Conservation (phyloP, 257 asterid species). For the Anisodus acutangulus region DNA sequence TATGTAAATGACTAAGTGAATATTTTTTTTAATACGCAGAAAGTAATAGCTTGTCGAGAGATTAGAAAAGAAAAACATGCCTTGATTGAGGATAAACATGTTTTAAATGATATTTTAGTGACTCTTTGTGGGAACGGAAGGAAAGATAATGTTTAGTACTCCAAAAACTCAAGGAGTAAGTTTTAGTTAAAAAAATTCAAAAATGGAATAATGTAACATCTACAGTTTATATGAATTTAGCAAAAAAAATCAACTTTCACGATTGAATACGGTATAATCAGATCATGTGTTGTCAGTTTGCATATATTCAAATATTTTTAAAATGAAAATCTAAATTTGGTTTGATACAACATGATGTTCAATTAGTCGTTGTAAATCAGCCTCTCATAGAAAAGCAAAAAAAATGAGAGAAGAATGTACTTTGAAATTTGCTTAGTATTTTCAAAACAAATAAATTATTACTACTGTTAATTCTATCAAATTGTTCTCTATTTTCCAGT, state of each 20-base stretch:
- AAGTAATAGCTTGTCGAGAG: not conserved
- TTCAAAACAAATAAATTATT: too few species aligned
- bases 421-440: too few species aligned
- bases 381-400: not conserved
- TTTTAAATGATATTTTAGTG: not conserved
- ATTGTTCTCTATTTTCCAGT: not conserved
- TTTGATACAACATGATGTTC: not conserved
- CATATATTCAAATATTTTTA: not conserved
- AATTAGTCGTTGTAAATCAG: not conserved
- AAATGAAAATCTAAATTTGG: not conserved
- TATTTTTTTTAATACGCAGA: too few species aligned
- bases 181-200: not conserved
- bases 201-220: not conserved
- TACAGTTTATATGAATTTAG: not conserved
- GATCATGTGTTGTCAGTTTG: not conserved
- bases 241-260: not conserved
- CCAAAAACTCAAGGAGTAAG: too few species aligned
- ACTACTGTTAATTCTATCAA: not conserved
- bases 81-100: not conserved
- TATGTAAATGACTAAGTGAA: too few species aligned
- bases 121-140: not conserved
- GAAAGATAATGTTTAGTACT: not conserved
- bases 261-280: not conserved
- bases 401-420: not conserved
- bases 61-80: not conserved